Evolutionary conservation across 257 asterid species (phyloP), one percentile per base, ranked within the genome.

Genomic region (Scutellaria galericulata): DNA sequence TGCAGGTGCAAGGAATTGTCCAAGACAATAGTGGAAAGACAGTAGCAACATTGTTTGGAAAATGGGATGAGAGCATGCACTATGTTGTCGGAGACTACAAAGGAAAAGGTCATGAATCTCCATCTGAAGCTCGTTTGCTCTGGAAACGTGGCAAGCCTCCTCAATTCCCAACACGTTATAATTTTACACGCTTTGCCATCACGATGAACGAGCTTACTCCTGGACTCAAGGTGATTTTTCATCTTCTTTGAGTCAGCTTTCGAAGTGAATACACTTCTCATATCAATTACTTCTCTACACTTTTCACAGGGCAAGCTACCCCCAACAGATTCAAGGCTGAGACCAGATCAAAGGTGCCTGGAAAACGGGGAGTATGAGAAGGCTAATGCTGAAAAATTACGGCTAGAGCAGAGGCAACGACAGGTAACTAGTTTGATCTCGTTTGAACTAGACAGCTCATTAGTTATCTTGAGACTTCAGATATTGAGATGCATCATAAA

Each of bases 31-130:
- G 75, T 73, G 99, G 99, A 67, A 94, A 89, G 80, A 87, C 89
- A 9, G 89, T 83, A 62, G 97, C 97, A 59, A 88, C 97, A 50
- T 63, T 91, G 78, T 86, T 89, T 40, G 99, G 99, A 22, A 94
- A 94, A 78, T 94, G 99, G 99, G 97, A 91, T 59, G 99, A 94
- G 79, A 94, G 95, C 82, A 81, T 91, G 93, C 87, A 88, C 82
- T 94, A 81, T 66, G 86, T 87, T 44, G 58, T 81, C 66, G 98
- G 98, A 75, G 98, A 93, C 53, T 56, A 83, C 51, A 82, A 74
- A 82, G 90, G 89, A 71, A 89, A 86, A 84, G 81, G 86, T 31
- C 80, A 79, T 10, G 96, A 88, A 66, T 72, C 91, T 48, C 50
- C 75, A 40, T 74, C 93, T 9, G 93, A 86, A 77, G 85, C 96